These are phyloP conservation scores for Phytophthora pistaciae DNA, from an alignment of 352 stramenopile genomes.

Conservation along the genomic window DNA sequence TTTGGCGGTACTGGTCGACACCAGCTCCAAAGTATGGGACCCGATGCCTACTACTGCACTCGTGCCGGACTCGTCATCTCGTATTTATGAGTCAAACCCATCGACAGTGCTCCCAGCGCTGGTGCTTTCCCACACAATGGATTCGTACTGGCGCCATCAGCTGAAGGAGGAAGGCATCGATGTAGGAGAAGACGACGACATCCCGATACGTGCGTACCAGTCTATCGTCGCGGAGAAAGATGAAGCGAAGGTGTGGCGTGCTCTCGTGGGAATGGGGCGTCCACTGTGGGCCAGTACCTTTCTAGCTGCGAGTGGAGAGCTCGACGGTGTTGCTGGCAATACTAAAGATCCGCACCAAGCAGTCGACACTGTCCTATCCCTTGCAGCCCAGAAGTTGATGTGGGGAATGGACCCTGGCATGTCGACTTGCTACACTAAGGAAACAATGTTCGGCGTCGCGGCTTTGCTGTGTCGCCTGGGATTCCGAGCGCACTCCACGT, in stretches of 20 bases:
- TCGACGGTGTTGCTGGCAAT: not conserved
- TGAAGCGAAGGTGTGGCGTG: not conserved
- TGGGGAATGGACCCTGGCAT: not conserved
- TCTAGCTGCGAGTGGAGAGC: not conserved
- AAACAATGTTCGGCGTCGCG: not conserved
- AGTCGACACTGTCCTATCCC: not conserved
- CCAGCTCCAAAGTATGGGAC: not conserved
- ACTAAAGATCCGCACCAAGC: not conserved
- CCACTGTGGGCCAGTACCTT: not conserved
- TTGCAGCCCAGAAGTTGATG: not conserved
- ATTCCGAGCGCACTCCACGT: not conserved
- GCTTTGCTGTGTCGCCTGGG: not conserved
- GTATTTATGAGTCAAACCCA: not conserved
- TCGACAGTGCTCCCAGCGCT: not conserved
- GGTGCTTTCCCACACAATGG: not conserved
- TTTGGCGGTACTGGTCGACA: not conserved
- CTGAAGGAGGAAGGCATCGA: not conserved
- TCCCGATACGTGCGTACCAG: not conserved
- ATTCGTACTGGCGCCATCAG: not conserved
- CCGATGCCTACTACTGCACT: not conserved
- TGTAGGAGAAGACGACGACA: not conserved
- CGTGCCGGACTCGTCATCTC: not conserved
- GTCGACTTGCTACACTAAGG: not conserved
- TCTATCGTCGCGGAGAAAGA: not conserved
- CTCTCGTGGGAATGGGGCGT: not conserved